Evolutionary conservation across 169 alveolate species (phyloP).

Genomic region (Babesia bigemina): DNA sequence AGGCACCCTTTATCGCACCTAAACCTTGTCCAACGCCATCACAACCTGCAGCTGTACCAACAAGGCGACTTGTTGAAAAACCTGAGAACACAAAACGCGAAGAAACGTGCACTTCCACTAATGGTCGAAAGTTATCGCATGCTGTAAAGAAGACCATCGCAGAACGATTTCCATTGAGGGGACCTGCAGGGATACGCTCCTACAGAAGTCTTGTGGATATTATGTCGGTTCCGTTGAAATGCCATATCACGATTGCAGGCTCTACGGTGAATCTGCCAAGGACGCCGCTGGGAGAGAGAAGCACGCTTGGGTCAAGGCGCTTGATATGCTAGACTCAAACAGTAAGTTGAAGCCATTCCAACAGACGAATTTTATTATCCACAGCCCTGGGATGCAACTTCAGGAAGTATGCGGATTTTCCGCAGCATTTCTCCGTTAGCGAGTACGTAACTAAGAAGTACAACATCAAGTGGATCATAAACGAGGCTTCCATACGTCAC

Average conservation of each 20-base stretch:
- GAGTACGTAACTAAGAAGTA: conserved; percentile 25
- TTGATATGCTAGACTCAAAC: neutral
- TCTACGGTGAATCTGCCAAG: neutral
- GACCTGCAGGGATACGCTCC: neutral
- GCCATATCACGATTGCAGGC: neutral
- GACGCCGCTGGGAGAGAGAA: neutral
- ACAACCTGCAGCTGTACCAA: neutral
- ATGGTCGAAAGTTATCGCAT: neutral
- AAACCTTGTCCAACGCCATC: neutral
- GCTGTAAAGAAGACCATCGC: neutral
- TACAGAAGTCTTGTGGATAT: neutral
- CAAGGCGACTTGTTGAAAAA: neutral
- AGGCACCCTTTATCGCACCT: conserved; percentile 1
- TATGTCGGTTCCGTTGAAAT: neutral
- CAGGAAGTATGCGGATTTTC: conserved; percentile 19
- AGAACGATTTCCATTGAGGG: conserved; percentile 10
- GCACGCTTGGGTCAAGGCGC: conserved; percentile 34
- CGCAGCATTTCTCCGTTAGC: conserved; percentile 19
- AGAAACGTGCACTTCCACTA: neutral
- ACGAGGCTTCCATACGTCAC: neutral
- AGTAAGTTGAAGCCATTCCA: conserved; percentile 1
- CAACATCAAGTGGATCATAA: conserved; percentile 28
- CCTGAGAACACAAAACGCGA: neutral
- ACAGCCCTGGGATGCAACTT: conserved; percentile 4
- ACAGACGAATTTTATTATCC: neutral